phyloP scores from a whole-genome alignment of 179 eudicot species.

The Spergularia azorica region DNA sequence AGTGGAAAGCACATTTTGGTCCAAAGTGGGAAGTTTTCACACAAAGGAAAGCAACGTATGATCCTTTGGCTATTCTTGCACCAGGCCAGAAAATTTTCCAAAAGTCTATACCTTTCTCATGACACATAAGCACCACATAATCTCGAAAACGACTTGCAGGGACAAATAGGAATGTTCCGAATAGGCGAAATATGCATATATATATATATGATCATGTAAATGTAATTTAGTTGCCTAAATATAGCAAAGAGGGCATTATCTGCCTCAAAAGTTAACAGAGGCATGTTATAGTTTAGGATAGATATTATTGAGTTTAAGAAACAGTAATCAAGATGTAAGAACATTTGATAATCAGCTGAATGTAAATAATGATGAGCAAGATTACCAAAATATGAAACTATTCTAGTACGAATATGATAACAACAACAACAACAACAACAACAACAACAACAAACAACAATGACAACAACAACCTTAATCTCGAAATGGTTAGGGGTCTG shows the following conservation, averaged over 20 bases:
- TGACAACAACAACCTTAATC: not conserved
- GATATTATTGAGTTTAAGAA: constrained; percentile 7
- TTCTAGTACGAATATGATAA: not conserved
- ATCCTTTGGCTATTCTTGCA: constrained; percentile 79
- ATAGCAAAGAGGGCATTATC: not conserved
- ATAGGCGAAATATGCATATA: not conserved
- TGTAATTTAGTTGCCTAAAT: constrained; percentile 22
- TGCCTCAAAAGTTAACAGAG: not conserved
- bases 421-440: no score
- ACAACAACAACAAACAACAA: no score
- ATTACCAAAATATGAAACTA: not conserved
- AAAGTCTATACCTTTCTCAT: constrained; percentile 37
- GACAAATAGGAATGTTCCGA: not conserved
- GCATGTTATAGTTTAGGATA: not conserved
- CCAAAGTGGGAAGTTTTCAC: constrained; percentile 58
- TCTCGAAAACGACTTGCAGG: not conserved
- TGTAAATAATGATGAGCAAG: not conserved
- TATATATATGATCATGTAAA: not conserved
- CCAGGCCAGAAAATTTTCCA: constrained; percentile 85
- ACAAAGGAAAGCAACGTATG: constrained; percentile 66
- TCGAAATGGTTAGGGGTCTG: no score
- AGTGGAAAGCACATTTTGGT: constrained; percentile 81
- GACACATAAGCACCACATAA: constrained; percentile 14
- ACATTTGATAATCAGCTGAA: not conserved
- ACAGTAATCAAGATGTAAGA: not conserved